Conservation (phyloP, 2,329 filamentous ascomycete genomes). For the Lecanoromycetidae sp. region DNA sequence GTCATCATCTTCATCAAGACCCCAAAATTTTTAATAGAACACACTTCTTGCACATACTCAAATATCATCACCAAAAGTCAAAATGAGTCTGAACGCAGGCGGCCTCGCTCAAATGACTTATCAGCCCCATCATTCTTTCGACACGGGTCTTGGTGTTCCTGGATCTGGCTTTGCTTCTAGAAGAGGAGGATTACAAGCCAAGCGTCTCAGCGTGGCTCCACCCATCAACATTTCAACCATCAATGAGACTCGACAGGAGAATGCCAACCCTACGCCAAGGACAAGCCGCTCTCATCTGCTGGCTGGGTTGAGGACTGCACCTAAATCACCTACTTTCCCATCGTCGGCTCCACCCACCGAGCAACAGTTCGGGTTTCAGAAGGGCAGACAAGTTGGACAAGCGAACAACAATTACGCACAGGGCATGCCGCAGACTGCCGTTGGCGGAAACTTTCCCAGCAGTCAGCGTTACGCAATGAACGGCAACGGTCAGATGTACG, state of each 20-base stretch:
- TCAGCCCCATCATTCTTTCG: slow-evolving; percentile 56
- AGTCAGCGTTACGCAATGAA: slow-evolving; percentile 28
- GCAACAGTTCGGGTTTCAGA: slow-evolving; percentile 36
- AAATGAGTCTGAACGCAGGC: slow-evolving; percentile 73
- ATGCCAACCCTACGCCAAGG: slow-evolving; percentile 66
- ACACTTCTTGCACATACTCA: slow-evolving; percentile 5
- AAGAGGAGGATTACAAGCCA: slow-evolving; percentile 72
- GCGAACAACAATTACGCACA: slow-evolving; percentile 34
- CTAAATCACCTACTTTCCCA: slow-evolving; percentile 70
- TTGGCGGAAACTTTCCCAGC: slow-evolving; percentile 41
- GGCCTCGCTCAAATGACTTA: slow-evolving; percentile 99
- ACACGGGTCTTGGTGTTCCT: slow-evolving; percentile 59
- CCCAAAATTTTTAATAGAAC: background rate
- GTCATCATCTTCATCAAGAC: background rate
- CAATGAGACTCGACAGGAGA: slow-evolving; percentile 52
- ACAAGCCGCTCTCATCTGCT: slow-evolving; percentile 92
- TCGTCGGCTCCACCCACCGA: slow-evolving; percentile 49
- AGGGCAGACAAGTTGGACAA: slow-evolving; percentile 36
- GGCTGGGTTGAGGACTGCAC: slow-evolving; percentile 82
- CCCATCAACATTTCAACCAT: slow-evolving; percentile 54
- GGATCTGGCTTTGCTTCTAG: slow-evolving; percentile 74
- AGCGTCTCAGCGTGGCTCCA: slow-evolving; percentile 72
- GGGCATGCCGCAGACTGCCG: slow-evolving; percentile 47
- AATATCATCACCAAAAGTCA: slow-evolving; percentile 10
- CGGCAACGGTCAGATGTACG: slow-evolving; percentile 49